Percentiles rank a stretch among this genome's conserved stretches.
Evolutionary conservation across 331 rosid species (phyloP).

Genomic region (Prunus yedoensis): DNA sequence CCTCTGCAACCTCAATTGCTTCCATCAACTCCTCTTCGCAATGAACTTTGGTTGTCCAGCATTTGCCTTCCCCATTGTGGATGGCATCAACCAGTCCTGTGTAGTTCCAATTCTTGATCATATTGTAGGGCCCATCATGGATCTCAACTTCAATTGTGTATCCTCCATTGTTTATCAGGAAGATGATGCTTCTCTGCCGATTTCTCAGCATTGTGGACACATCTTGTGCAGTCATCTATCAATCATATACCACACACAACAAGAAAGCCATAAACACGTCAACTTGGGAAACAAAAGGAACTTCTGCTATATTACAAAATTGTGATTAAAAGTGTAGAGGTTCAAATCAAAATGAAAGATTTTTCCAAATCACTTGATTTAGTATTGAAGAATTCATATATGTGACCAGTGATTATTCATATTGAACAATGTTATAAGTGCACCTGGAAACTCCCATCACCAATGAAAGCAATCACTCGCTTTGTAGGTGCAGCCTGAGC

Average conservation of each 20-base stretch:
- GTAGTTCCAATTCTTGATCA: conserved; percentile 96
- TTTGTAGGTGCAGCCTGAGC: conserved; percentile 91
- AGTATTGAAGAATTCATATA: no score
- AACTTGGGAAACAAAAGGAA: neutral
- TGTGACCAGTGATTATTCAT: no score
- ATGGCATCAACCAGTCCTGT: conserved; percentile 79
- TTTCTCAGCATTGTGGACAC: conserved; percentile 82
- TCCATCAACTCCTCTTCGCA: conserved; percentile 67
- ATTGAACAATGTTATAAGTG: neutral
- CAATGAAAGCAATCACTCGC: conserved; percentile 83
- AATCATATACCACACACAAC: neutral
- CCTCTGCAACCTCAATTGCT: conserved; percentile 68
- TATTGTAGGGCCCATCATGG: conserved; percentile 95
- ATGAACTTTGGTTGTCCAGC: conserved; percentile 88
- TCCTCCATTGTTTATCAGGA: conserved; percentile 90
- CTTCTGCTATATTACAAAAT: neutral
- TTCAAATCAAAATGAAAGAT: no score
- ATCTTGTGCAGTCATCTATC: conserved; percentile 86
- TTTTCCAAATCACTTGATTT: no score
- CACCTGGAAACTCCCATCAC: conserved; percentile 99
- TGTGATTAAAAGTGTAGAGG: no score
- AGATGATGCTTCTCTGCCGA: conserved; percentile 74
- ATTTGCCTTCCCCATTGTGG: conserved; percentile 91
- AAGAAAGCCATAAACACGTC: neutral
- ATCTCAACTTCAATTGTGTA: conserved; percentile 93